Conservation (phyloP, 208 protist genomes). For the Leishmania major region DNA sequence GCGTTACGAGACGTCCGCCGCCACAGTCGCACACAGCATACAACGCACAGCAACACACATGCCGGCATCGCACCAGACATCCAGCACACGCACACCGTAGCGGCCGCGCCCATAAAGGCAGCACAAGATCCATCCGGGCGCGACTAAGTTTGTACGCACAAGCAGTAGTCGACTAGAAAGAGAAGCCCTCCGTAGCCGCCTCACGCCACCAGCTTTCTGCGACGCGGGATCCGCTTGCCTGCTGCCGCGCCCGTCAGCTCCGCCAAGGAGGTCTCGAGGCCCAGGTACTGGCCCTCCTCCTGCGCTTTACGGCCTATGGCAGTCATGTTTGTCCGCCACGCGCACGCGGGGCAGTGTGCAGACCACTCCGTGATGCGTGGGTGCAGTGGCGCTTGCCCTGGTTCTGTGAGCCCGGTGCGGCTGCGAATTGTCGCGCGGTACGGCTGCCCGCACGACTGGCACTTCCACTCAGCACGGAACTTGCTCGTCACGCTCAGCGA, state of each 20-base stretch:
- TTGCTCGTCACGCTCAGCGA: slow-evolving; percentile 64
- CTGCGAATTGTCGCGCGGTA: slow-evolving; percentile 78
- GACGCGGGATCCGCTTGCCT: slow-evolving; percentile 42
- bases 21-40: background rate
- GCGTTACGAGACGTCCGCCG: background rate
- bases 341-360: slow-evolving; percentile 63
- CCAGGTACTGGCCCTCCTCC: slow-evolving; percentile 61
- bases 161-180: background rate
- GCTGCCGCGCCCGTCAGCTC: slow-evolving; percentile 5
- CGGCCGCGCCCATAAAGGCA: background rate
- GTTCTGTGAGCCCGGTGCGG: slow-evolving; percentile 70
- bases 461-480: slow-evolving; percentile 80
- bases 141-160: background rate
- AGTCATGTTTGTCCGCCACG: slow-evolving; percentile 66
- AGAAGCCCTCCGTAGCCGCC: background rate
- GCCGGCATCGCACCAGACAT: background rate
- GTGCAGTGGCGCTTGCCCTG: slow-evolving; percentile 65
- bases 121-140: background rate
- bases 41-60: background rate
- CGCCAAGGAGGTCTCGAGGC: slow-evolving; percentile 37
- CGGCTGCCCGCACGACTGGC: slow-evolving; percentile 48
- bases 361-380: slow-evolving; percentile 52
- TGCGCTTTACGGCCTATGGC: slow-evolving; percentile 40
- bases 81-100: background rate
- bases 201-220: slow-evolving; percentile 54